Base-by-base conservation (phyloP, 176 grass and related monocot species). In the Themeda triandra region DNA sequence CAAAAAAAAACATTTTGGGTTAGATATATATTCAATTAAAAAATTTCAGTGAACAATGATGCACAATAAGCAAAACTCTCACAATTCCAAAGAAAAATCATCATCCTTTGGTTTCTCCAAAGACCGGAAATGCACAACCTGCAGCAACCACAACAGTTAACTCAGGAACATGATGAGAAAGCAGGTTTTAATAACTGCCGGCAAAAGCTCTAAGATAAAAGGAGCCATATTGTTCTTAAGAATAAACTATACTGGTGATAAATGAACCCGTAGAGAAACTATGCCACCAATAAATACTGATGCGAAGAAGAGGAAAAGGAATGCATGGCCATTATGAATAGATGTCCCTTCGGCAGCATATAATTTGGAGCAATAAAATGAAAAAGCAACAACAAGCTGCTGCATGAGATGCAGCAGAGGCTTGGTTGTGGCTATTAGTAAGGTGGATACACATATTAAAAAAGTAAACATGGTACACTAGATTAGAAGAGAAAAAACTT, bases 41-140 rank as follows among this genome's bases (percentile, higher is more conserved):
- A 13, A 78, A 25, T 63, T 88, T 75, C 27, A 90, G 39, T 13
- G 33, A 82, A 84, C 65, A 58, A 82, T 76, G 41, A 41, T 56
- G 23, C 27, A 49, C 39, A 33, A n/a, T 81, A 54, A 58, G 24
- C 29, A 65, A 78, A 17, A 23, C n/a, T 15, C 95, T 93, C 87
- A 98, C 92, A 98, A 56, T 86, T 98, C 95, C 82, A 98, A 83
- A 79, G 85, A 86, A 45, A 45, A 45, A 45, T 88, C 92, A 59
- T 98, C 95, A 78, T 98, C 95, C 87, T 98, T 98, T 36, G 95
- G 91, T 90, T 95, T 98, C 78, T 98, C 95, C 74, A 95, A 35
- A 71, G 72, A 87, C 51, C 95, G 88, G 65, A 98, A 98, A 88
- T 95, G 95, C 66, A 98, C 95, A 81, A 95, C 83, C 95, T 98